Percentiles rank a stretch among this genome's conserved stretches.
Evolutionary conservation across 2,329 filamentous ascomycete species (phyloP).

Genomic region (Periconia digitata): DNA sequence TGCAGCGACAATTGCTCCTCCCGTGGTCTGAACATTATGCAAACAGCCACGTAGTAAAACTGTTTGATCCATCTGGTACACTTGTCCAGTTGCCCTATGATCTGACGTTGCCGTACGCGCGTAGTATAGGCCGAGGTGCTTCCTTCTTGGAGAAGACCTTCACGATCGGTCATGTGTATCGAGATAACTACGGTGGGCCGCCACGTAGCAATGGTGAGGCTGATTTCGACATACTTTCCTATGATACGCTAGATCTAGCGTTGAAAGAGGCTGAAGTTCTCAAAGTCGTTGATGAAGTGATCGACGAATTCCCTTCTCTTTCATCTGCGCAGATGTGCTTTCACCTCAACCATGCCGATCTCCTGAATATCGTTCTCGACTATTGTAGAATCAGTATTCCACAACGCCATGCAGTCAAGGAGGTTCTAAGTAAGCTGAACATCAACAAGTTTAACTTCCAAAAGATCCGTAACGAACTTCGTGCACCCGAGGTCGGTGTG

Average conservation of each 20-base stretch:
- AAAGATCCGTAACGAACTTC: slow-evolving; percentile 78
- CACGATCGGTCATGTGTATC: slow-evolving; percentile 84
- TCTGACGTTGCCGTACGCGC: slow-evolving; percentile 83
- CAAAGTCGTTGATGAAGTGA: slow-evolving; percentile 91
- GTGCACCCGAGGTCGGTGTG: slow-evolving; percentile 77
- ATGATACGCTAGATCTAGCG: slow-evolving; percentile 76
- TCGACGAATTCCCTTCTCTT: slow-evolving; percentile 76
- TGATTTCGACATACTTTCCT: slow-evolving; percentile 94
- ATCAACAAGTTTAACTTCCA: slow-evolving; percentile 79
- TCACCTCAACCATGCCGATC: slow-evolving; percentile 83
- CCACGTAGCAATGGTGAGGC: slow-evolving; percentile 84
- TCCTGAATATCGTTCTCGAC: slow-evolving; percentile 86
- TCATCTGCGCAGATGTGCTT: slow-evolving; percentile 77
- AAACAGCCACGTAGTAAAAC: slow-evolving; percentile 67
- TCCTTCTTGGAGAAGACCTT: slow-evolving; percentile 74
- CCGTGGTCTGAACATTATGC: slow-evolving; percentile 80
- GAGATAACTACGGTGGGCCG: slow-evolving; percentile 77
- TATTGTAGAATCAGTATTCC: slow-evolving; percentile 76
- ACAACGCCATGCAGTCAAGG: slow-evolving; percentile 72
- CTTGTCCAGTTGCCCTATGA: slow-evolving; percentile 93
- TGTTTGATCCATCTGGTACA: slow-evolving; percentile 83
- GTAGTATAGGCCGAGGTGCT: slow-evolving; percentile 73
- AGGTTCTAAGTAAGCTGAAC: slow-evolving; percentile 84
- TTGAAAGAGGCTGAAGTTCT: slow-evolving; percentile 92
- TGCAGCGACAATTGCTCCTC: slow-evolving; percentile 72